Evolutionary conservation across 2,329 filamentous ascomycete genomes (phyloP), one percentile per base, ranked within the genome.

Genomic region (Onygenales sp.): DNA sequence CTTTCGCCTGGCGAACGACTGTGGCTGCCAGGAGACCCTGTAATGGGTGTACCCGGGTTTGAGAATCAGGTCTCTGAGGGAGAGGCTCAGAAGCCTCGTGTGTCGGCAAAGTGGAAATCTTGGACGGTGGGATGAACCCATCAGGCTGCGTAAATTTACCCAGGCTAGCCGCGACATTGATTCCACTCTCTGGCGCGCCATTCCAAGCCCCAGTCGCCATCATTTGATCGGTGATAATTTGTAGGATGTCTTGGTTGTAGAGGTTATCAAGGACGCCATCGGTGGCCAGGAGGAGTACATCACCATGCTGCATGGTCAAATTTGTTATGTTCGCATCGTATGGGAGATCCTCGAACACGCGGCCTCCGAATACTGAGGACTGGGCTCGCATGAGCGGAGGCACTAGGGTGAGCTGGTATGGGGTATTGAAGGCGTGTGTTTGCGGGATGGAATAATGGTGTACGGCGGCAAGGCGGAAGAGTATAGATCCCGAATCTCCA

Each of bases 231-330:
- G 85, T 92, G 31, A 92, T 84, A 51, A 94, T 83, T 55, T 84
- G 82, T 10, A 98, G 78, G 33, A 94, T 85, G 60, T 98, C 90
- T 64, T 95, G 87, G 63, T 90, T 87, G 64, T 88, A 93, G 34
- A 98, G 77, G 62, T 98, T 98, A 69, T 98, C 93, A 80, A 93
- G 93, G 4, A 97, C 86, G 3, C 93, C 93, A 69, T 98, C 93
- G 0, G 90, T 95, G 1, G 90, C 93, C 60, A 98, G 87, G 14
- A 98, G 73, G n/a, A 97, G 75, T 1, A 98, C 86, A 66, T 98
- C 93, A 17, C 93, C 93, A 68, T 97, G 90, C 58, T 86, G 84
- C 52, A 97, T 79, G 42, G 76, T 71, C 67, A 94, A 84, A 55
- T 83, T 83, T 13, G 85, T 86, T 32, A 94, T 80, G 65, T 88